Conservation (phyloP, 148 eudicot species). For the Heliosperma pusillum region DNA sequence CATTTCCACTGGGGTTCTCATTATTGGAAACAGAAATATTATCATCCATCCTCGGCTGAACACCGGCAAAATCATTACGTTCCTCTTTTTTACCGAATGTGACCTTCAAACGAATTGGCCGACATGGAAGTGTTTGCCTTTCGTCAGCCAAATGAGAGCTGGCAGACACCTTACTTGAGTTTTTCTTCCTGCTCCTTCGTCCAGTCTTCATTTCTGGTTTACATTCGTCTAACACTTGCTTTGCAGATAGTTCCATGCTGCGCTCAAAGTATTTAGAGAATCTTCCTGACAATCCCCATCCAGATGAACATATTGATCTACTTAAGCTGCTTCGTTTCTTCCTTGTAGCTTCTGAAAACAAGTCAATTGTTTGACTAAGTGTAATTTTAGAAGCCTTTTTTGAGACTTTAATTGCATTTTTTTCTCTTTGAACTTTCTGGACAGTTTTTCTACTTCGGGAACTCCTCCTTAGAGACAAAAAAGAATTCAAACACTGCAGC, state of each 20-base stretch:
- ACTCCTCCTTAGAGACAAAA: slow-evolving; percentile 37
- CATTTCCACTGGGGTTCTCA: slow-evolving; percentile 1
- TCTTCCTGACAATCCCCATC: slow-evolving; percentile 54
- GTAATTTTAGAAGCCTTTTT: slow-evolving; percentile 28
- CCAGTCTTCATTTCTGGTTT: slow-evolving; percentile 32
- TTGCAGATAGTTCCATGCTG: slow-evolving; percentile 23
- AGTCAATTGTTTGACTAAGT: slow-evolving; percentile 24
- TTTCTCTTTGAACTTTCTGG: slow-evolving; percentile 25
- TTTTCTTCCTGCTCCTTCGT: slow-evolving; percentile 37
- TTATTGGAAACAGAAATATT: slow-evolving; percentile 23
- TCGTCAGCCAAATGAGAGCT: slow-evolving; percentile 31
- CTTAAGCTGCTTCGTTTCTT: slow-evolving; percentile 59
- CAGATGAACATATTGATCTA: slow-evolving; percentile 52
- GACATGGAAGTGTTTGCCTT: slow-evolving; percentile 34
- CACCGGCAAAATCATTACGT: slow-evolving; percentile 12
- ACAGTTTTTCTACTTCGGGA: slow-evolving; percentile 35
- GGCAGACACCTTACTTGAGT: slow-evolving; percentile 27
- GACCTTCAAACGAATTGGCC: slow-evolving; percentile 66
- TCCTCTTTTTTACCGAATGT: slow-evolving; percentile 46
- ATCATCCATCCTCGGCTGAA: slow-evolving; percentile 20
- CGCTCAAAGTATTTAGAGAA: slow-evolving; percentile 37
- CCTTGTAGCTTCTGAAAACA: slow-evolving; percentile 46
- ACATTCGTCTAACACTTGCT: slow-evolving; percentile 22
- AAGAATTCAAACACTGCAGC: slow-evolving; percentile 11
- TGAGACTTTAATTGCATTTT: slow-evolving; percentile 20